Evolutionary conservation across 345 rosid genomes (phyloP), one percentile per base, ranked within the genome.

Genomic region (Aegle marmelos): DNA sequence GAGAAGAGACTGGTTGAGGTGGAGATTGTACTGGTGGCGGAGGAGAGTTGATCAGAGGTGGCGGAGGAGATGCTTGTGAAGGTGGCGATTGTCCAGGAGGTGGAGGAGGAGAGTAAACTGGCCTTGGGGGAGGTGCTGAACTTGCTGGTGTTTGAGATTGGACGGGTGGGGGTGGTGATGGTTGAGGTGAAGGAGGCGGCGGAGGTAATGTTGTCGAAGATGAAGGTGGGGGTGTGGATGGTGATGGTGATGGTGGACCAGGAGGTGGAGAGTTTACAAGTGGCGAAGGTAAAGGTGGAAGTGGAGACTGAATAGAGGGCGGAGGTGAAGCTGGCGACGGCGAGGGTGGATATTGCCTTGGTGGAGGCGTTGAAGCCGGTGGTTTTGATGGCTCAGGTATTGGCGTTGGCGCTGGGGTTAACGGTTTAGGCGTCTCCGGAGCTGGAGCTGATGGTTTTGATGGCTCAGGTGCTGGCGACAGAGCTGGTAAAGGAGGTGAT

Each of bases 1-100:
- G 54, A 11, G 54, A 48, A 9, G 45, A 39, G 45, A 39, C 45
- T 39, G 45, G 45, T 39, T 39, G 45, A 39, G 83, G 81, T 0
- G 77, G 71, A 2, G 77, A 69, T 9, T 16, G 13, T 0, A 71
- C 37, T 0, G 79, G 75, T 6, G 87, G 85, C 0, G 87, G 81
- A 0, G 79, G 78, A 0, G 83, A 79, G 41, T 57, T 45, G 16
- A 45, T 24, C 0, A 70, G 27, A 14, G 81, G 79, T 7, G 82
- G 83, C 3, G 79, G 76, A 4, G 80, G 77, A 1, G 83, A 78
- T 2, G 82, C 83, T 10, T 81, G 83, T 0, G 87, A 81, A 0
- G 85, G 83, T 0, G 79, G 77, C 0, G 83, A 79, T 19, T 66
- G 31, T 53, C 21, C 73, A 0, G 79, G 86, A 21, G 84, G 83